Evolutionary conservation across 1,284 basidiomycete genomes (phyloP).

Genomic region (Albatrellus sp.): DNA sequence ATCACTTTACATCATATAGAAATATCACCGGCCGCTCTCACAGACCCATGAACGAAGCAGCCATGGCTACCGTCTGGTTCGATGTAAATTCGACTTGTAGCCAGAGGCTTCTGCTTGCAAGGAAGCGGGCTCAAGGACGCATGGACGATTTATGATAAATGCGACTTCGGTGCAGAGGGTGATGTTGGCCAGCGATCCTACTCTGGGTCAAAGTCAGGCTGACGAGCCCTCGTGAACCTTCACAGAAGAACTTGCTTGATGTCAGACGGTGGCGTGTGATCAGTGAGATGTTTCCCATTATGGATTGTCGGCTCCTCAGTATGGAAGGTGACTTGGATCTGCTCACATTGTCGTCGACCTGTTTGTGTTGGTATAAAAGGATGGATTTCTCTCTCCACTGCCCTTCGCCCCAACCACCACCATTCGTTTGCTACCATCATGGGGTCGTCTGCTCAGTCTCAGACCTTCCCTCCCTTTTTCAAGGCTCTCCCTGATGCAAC

Average conservation of each 20-base stretch:
- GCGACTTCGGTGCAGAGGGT: too few relatives aligned
- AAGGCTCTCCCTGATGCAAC: constrained; percentile 19
- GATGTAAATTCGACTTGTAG: too few relatives aligned
- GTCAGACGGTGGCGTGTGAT: neutral
- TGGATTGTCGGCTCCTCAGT: neutral
- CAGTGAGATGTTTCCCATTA: neutral
- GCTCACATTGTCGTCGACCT: neutral
- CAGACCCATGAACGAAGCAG: too few relatives aligned
- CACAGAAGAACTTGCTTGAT: neutral
- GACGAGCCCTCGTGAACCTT: too few relatives aligned
- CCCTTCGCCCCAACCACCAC: constrained; percentile 17
- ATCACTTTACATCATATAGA: too few relatives aligned
- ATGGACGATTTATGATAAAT: too few relatives aligned
- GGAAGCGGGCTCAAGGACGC: too few relatives aligned
- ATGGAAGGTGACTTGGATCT: neutral
- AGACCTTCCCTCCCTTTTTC: constrained; percentile 17
- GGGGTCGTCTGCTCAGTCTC: constrained; percentile 12
- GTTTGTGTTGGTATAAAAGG: neutral
- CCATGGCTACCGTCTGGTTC: too few relatives aligned
- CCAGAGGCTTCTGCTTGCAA: too few relatives aligned
- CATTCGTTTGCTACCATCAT: constrained; percentile 2
- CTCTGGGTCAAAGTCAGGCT: too few relatives aligned
- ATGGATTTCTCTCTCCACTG: constrained; percentile 11
- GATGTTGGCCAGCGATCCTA: too few relatives aligned
- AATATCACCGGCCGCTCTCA: too few relatives aligned